Percentiles rank a stretch among this genome's conserved stretches.
Conservation (phyloP, 1,284 basidiomycete species). For the Ustilago lituana region DNA sequence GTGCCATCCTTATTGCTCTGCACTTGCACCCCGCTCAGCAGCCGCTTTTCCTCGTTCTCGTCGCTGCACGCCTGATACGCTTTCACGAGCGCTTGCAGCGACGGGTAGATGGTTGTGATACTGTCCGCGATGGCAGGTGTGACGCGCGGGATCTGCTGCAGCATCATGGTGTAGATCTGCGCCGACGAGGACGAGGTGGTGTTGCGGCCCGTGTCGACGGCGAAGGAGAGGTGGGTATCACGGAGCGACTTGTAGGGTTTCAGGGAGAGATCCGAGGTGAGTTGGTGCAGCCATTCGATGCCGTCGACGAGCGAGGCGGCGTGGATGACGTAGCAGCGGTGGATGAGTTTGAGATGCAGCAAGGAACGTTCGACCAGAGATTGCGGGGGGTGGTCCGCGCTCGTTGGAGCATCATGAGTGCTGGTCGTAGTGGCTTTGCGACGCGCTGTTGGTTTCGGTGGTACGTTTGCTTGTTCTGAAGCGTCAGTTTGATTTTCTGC, state of each 20-base stretch:
- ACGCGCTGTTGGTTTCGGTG: slow-evolving; percentile 1
- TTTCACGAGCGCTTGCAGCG: slow-evolving; percentile 12
- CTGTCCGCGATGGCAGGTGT: slow-evolving; percentile 31
- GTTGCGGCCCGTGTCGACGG: slow-evolving; percentile 41
- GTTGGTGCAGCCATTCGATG: slow-evolving; percentile 42
- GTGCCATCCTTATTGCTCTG: slow-evolving; percentile 37
- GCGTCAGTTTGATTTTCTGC: slow-evolving; percentile 10
- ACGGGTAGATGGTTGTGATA: slow-evolving; percentile 35
- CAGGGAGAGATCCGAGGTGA: slow-evolving; percentile 35
- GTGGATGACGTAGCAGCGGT: slow-evolving; percentile 44
- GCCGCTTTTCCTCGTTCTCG: slow-evolving; percentile 3
- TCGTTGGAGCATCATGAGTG: neutral
- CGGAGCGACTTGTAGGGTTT: slow-evolving; percentile 46
- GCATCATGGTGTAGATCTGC: slow-evolving; percentile 34
- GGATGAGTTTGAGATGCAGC: slow-evolving; percentile 41
- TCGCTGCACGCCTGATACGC: slow-evolving; percentile 26
- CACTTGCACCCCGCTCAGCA: slow-evolving; percentile 26
- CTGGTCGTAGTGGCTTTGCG: slow-evolving; percentile 1
- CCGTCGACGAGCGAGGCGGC: slow-evolving; percentile 32
- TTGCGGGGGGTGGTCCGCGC: slow-evolving; percentile 3
- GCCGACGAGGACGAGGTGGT: slow-evolving; percentile 21
- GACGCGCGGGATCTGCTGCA: slow-evolving; percentile 44
- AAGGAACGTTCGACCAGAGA: slow-evolving; percentile 20
- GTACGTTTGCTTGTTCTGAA: no score
- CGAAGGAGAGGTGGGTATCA: slow-evolving; percentile 39